These are phyloP conservation scores for Tilletia horrida DNA, from an alignment of 1,284 basidiomycete species.

Conservation along the genomic window DNA sequence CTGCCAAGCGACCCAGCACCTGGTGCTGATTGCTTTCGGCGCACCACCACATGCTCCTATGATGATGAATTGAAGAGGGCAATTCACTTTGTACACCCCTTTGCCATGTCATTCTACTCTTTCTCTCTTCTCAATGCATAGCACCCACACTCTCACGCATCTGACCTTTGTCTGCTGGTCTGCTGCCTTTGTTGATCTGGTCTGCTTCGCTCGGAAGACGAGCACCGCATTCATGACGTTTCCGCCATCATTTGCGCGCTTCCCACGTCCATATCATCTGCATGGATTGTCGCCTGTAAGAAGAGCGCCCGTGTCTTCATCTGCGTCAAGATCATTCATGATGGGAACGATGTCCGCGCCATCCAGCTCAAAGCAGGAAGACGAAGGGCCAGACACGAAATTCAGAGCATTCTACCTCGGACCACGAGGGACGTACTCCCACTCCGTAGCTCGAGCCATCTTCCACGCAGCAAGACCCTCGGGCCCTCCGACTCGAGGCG, in stretches of 20 bases:
- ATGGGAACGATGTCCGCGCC: background rate
- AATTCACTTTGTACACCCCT: background rate
- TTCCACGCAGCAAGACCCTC: background rate
- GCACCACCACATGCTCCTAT: background rate
- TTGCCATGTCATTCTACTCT: background rate
- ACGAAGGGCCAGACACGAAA: no score
- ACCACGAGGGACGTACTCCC: constrained; percentile 13
- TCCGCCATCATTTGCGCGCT: no score
- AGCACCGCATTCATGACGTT: no score
- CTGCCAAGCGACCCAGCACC: constrained; percentile 57
- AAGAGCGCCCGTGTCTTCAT: no score
- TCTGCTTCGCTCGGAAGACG: no score
- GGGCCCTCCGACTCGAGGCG: background rate
- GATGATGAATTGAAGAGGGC: background rate
- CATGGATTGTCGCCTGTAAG: no score
- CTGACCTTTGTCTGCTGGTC: no score
- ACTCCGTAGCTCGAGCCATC: constrained; percentile 6
- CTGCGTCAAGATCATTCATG: no score
- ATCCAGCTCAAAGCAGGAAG: background rate
- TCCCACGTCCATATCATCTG: no score
- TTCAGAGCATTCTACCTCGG: constrained; percentile 13
- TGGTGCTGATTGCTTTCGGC: constrained; percentile 53
- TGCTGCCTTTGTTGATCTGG: no score
- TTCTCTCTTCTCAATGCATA: no score
- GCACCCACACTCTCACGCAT: no score